A percentile compares a stretch with the other conserved stretches of the same genome.
Evolutionary conservation across 1,139 yeast genomes (phyloP).

Genomic region (Eremothecium sinecaudum): DNA sequence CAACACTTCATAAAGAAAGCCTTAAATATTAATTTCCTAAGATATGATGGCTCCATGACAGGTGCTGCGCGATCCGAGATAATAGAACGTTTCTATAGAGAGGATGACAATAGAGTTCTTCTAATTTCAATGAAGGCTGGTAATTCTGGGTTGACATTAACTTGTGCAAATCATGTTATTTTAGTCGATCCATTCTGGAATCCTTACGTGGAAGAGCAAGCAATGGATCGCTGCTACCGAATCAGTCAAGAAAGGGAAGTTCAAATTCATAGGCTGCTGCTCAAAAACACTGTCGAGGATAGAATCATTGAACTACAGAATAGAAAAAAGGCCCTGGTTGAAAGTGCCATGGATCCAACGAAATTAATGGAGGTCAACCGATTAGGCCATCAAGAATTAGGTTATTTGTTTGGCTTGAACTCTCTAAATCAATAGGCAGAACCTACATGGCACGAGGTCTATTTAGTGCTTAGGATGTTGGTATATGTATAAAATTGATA

Average conservation of each 20-base stretch:
- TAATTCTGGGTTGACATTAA: slow-evolving; percentile 82
- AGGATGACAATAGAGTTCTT: slow-evolving; percentile 43
- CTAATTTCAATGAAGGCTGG: slow-evolving; percentile 82
- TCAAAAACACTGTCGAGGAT: slow-evolving; percentile 68
- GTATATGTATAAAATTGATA: no score
- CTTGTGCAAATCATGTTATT: slow-evolving; percentile 87
- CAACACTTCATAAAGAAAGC: slow-evolving; percentile 43
- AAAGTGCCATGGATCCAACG: slow-evolving; percentile 71
- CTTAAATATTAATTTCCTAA: slow-evolving; percentile 41
- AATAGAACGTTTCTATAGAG: slow-evolving; percentile 55
- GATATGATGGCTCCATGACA: slow-evolving; percentile 79
- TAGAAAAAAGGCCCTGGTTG: slow-evolving; percentile 63
- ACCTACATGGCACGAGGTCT: neutral
- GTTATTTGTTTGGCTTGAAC: slow-evolving; percentile 69
- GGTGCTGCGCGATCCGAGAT: slow-evolving; percentile 53
- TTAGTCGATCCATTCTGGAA: slow-evolving; percentile 95
- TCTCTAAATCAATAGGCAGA: slow-evolving; percentile 11
- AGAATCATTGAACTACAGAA: slow-evolving; percentile 72
- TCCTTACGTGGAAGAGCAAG: slow-evolving; percentile 92
- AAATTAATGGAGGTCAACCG: slow-evolving; percentile 57
- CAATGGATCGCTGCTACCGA: slow-evolving; percentile 90
- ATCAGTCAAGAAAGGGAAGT: slow-evolving; percentile 80
- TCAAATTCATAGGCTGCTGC: slow-evolving; percentile 58
- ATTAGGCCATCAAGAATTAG: slow-evolving; percentile 62
- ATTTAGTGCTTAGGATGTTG: no score